A percentile compares a stretch with the other conserved stretches of the same genome.
phyloP scores from a whole-genome alignment of 1,284 basidiomycete species.

The Leccinum subfulvum region DNA sequence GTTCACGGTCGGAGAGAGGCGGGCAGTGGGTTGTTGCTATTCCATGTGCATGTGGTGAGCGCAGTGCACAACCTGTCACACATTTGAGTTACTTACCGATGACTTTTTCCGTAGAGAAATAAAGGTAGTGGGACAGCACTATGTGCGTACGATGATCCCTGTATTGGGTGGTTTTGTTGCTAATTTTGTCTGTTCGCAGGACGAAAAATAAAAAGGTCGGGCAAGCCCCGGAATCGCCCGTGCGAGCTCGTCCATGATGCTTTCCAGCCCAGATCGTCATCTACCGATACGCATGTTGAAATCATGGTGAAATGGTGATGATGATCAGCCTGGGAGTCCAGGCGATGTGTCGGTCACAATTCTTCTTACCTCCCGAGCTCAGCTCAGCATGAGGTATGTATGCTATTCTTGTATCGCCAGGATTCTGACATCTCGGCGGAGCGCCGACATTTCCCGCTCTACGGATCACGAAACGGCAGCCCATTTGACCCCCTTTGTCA shows the following conservation, averaged over 20 bases:
- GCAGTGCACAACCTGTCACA: conserved; percentile 32
- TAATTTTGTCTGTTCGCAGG: neutral
- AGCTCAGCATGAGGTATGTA: neutral
- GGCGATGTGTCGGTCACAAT: neutral
- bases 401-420: neutral
- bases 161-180: neutral
- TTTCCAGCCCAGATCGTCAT: neutral
- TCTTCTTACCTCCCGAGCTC: neutral
- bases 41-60: neutral
- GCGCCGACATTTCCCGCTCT: neutral
- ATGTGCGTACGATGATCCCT: neutral
- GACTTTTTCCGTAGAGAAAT: neutral
- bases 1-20: conserved; percentile 3
- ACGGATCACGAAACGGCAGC: neutral
- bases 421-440: conserved; percentile 1
- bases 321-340: neutral
- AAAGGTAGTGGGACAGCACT: neutral
- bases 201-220: neutral
- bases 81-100: neutral
- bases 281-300: neutral
- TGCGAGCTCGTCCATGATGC: neutral
- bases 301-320: neutral
- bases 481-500: neutral
- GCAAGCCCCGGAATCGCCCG: neutral
- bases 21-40: neutral